Percentiles rank a stretch among this genome's conserved stretches.
These are phyloP conservation scores for Rhodotorula sp. DNA, from an alignment of 1,284 basidiomycete genomes.

Conservation along the genomic window DNA sequence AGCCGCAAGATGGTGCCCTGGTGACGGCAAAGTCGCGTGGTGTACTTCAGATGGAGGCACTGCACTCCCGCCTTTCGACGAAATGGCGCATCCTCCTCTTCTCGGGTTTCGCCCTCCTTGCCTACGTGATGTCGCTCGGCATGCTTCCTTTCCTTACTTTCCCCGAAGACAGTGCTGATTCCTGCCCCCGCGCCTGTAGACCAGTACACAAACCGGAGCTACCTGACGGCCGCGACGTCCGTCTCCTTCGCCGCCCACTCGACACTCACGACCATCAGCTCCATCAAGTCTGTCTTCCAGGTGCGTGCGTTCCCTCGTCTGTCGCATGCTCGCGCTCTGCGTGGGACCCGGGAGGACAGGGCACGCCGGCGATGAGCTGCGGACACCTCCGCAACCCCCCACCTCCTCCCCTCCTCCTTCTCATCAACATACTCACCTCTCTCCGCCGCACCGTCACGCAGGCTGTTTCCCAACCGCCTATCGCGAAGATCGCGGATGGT, in stretches of 20 bases:
- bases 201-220: conserved; percentile 44
- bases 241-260: conserved; percentile 48
- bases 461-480: conserved; percentile 50
- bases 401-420: too few relatives aligned
- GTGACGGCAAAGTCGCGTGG: conserved; percentile 46
- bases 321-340: too few relatives aligned
- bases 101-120: conserved; percentile 47
- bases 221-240: conserved; percentile 48
- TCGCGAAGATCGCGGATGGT: conserved; percentile 51
- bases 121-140: conserved; percentile 50
- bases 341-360: too few relatives aligned
- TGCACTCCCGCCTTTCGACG: conserved; percentile 43
- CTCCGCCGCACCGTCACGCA: not conserved
- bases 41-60: conserved; percentile 49
- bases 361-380: too few relatives aligned
- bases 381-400: too few relatives aligned
- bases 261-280: conserved; percentile 48
- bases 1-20: not conserved
- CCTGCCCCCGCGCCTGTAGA: not conserved
- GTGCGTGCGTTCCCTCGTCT: not conserved
- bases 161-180: not conserved
- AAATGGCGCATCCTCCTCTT: conserved; percentile 47
- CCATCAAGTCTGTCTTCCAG: conserved; percentile 50
- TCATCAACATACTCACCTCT: not conserved
- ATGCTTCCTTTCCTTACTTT: conserved; percentile 13